Percentiles rank a stretch among this genome's conserved stretches.
Evolutionary conservation across 176 grass and related monocot species (phyloP).

Genomic region (Raddia guianensis): DNA sequence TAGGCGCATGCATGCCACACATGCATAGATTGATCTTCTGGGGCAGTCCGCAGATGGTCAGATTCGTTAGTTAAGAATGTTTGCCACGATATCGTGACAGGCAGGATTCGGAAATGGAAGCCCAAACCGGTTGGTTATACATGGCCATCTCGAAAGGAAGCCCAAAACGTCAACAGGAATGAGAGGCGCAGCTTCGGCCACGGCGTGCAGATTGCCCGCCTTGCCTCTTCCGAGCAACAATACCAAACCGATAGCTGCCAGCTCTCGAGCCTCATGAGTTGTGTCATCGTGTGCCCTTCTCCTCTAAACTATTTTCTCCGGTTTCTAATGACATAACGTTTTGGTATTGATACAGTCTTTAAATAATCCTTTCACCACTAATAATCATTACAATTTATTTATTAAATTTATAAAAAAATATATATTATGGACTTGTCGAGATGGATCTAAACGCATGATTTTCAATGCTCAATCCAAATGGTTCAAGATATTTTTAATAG

Average conservation of each 20-base stretch:
- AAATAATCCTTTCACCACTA: too few relatives aligned
- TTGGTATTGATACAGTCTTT: too few relatives aligned
- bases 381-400: too few relatives aligned
- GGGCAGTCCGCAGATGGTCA: not conserved
- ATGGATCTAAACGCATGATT: too few relatives aligned
- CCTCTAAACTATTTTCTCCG: too few relatives aligned
- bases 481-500: too few relatives aligned
- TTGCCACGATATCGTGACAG: constrained; percentile 21
- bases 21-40: not conserved
- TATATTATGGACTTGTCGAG: too few relatives aligned
- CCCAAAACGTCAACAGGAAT: constrained; percentile 19
- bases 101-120: constrained; percentile 27
- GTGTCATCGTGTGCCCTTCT: not conserved
- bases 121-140: constrained; percentile 28
- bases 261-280: not conserved
- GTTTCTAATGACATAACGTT: too few relatives aligned
- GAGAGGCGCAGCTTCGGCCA: constrained; percentile 40
- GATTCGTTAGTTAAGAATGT: constrained; percentile 62
- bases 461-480: too few relatives aligned
- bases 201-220: not conserved
- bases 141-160: constrained; percentile 38
- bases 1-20: too few relatives aligned
- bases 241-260: constrained; percentile 9
- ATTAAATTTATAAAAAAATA: too few relatives aligned
- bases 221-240: constrained; percentile 9